phyloP scores from a whole-genome alignment of 768 basidiomycete species.

The Agrocybe pediades region DNA sequence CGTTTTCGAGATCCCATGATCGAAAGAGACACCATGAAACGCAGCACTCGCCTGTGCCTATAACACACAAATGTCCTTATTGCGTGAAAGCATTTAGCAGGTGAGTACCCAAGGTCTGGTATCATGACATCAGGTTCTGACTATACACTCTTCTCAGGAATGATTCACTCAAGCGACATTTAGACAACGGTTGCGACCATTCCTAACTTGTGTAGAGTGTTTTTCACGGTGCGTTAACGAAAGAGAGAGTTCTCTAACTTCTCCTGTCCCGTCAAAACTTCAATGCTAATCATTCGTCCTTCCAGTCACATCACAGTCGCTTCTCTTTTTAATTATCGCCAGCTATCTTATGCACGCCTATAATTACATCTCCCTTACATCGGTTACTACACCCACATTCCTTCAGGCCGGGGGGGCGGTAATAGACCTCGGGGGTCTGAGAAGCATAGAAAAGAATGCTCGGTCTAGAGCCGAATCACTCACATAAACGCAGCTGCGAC shows the following conservation, averaged over 20 bases:
- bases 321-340: slow-evolving; percentile 7
- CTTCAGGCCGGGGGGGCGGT: not conserved
- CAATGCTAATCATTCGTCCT: slow-evolving; percentile 5
- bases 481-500: slow-evolving; percentile 11
- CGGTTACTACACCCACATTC: not conserved
- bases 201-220: slow-evolving; percentile 18
- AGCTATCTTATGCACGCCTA: slow-evolving; percentile 13
- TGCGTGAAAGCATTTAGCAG: slow-evolving; percentile 83
- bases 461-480: slow-evolving; percentile 11
- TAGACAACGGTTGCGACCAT: slow-evolving; percentile 78
- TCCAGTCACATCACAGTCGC: slow-evolving; percentile 13
- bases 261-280: no score
- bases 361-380: slow-evolving; percentile 10
- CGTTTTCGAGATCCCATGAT: slow-evolving; percentile 81
- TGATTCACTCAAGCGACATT: slow-evolving; percentile 80
- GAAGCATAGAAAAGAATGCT: not conserved
- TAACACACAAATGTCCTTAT: slow-evolving; percentile 68
- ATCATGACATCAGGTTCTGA: slow-evolving; percentile 10
- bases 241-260: not conserved
- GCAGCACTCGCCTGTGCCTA: slow-evolving; percentile 65
- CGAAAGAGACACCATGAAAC: slow-evolving; percentile 82
- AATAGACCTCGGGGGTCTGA: not conserved
- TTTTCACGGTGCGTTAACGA: slow-evolving; percentile 4
- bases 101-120: slow-evolving; percentile 27
- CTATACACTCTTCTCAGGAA: slow-evolving; percentile 29